Base-by-base conservation (phyloP, 2,329 filamentous ascomycete genomes). In the Calonectria ilicicola region DNA sequence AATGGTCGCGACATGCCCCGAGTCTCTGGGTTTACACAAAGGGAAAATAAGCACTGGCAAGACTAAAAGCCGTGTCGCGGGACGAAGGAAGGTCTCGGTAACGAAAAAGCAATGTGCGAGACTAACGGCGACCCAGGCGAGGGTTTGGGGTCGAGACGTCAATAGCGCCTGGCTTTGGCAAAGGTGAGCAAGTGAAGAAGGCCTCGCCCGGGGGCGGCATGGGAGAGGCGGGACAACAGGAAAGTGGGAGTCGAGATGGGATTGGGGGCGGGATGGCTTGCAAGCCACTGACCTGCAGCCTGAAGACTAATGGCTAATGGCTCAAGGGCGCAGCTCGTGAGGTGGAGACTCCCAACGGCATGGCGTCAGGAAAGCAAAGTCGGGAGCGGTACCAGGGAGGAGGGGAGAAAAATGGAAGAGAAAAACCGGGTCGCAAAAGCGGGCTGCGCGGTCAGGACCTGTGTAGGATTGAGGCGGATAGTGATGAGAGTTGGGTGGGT, bases 211-310 rank as follows among this genome's bases (percentile, higher is more conserved):
- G 65, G 38, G 47, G 15, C 51, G 49, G 62, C 38, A 68, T 10
- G 8, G 49, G 38, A 49, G 26, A 32, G 23, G 67, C 35, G 60
- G 35, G 62, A 60, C 47, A 58, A 40, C 42, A 32, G 53, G 53
- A 67, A 63, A 62, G 69, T 62, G 69, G 63, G 60, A 69, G 35
- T 46, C 15, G n/a, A 46, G 63, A 49, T 62, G 68, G 49, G 40
- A 29, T 70, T 65, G 46, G 49, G 60, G 56, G 67, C 67, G 46
- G 67, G 56, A 32, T 68, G 44, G 63, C 35, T 56, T 44, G 64
- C 49, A 70, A 70, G 49, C 68, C 68, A 65, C 68, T 64, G 47
- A 69, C 68, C 44, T 70, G 49, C 32, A 69, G 66, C 65, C 40
- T 26, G n/a, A 29, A 58, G 53, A 29, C 42, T 49, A 60, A 67